phyloP scores from a whole-genome alignment of 306 rosid species.

The Glycine tomentella region DNA sequence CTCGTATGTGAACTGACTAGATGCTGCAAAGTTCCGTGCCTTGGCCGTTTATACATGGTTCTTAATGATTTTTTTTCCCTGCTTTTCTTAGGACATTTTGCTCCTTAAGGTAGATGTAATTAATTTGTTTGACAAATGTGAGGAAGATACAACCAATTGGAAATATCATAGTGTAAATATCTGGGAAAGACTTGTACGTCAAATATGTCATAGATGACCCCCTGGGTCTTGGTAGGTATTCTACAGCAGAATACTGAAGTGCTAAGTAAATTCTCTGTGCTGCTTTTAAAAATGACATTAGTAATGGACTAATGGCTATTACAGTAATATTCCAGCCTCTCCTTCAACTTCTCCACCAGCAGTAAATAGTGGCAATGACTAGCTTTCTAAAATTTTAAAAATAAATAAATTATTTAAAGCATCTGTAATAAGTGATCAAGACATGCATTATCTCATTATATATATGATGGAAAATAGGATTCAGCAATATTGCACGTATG shows the following conservation, averaged over 20 bases:
- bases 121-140: constrained; percentile 22
- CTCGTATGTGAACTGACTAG: not conserved
- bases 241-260: constrained; percentile 23
- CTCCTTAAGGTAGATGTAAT: not conserved
- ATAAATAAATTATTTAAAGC: too few species aligned
- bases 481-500: too few species aligned
- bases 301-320: not conserved
- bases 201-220: constrained; percentile 32
- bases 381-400: too few species aligned
- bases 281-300: not conserved
- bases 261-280: not conserved
- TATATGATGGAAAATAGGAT: too few species aligned
- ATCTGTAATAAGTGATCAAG: too few species aligned
- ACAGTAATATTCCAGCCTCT: not conserved
- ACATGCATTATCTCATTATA: too few species aligned
- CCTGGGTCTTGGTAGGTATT: constrained; percentile 40
- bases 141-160: constrained; percentile 44
- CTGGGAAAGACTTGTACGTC: constrained; percentile 32
- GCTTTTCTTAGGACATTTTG: not conserved
- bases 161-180: constrained; percentile 10
- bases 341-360: not conserved
- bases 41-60: constrained; percentile 15
- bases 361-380: too few species aligned
- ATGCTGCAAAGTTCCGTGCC: constrained; percentile 2
- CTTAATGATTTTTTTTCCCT: not conserved